phyloP scores from a whole-genome alignment of 768 basidiomycete genomes.

The Russula ochroleuca region DNA sequence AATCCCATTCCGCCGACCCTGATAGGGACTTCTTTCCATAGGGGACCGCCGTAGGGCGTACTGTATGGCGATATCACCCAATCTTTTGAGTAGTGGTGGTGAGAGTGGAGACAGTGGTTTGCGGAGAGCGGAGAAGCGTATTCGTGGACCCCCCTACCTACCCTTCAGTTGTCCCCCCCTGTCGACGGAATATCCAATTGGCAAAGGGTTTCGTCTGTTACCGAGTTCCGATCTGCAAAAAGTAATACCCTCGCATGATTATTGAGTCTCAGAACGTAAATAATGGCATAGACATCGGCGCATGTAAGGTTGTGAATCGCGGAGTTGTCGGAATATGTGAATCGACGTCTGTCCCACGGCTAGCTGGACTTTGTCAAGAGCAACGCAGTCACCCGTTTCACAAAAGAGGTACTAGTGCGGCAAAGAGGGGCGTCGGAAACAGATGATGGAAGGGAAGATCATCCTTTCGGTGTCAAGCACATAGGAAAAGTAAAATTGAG shows the following conservation, averaged over 20 bases:
- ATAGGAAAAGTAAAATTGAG: slow-evolving; percentile 5
- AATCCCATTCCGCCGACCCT: not conserved
- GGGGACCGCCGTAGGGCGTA: slow-evolving; percentile 5
- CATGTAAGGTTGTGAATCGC: slow-evolving; percentile 15
- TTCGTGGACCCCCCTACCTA: not conserved
- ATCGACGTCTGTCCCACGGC: slow-evolving; percentile 8
- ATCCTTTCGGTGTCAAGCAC: not conserved
- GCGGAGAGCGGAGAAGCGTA: slow-evolving; percentile 2
- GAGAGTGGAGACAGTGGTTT: not conserved
- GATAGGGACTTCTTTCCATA: slow-evolving; percentile 3
- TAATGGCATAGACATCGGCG: slow-evolving; percentile 4
- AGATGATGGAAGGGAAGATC: slow-evolving; percentile 9
- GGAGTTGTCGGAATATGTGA: slow-evolving; percentile 19
- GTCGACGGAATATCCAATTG: slow-evolving; percentile 14
- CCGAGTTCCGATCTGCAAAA: slow-evolving; percentile 12
- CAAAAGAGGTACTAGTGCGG: slow-evolving; percentile 17
- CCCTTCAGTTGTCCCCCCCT: not conserved
- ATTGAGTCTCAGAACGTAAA: slow-evolving; percentile 3
- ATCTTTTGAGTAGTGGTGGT: not conserved
- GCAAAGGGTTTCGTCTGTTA: slow-evolving; percentile 5
- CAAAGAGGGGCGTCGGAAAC: slow-evolving; percentile 13
- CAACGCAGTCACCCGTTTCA: not conserved
- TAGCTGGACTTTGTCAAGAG: slow-evolving; percentile 6
- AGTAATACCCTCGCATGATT: slow-evolving; percentile 8
- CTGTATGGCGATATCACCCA: not conserved